Evolutionary conservation across 2,329 filamentous ascomycete species (phyloP).

Genomic region (Beauveria medogensis): DNA sequence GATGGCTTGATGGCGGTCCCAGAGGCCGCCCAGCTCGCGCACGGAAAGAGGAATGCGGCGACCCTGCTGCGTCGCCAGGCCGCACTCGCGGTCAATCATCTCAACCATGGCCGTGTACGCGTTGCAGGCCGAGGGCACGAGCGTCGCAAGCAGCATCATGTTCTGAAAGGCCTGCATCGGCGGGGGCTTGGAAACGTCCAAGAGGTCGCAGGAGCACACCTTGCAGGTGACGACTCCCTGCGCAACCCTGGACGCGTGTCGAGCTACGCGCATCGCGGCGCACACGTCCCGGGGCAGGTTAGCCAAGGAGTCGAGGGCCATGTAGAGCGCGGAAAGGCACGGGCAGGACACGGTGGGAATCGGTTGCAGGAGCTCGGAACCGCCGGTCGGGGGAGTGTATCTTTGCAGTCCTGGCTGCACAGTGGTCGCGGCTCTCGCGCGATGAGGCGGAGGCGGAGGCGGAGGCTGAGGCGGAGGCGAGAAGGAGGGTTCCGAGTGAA

Average conservation of each 20-base stretch:
- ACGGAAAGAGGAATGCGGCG: constrained; percentile 38
- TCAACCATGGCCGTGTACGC: constrained; percentile 47
- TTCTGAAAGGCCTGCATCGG: constrained; percentile 48
- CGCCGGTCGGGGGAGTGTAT: background rate
- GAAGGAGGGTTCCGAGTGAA: background rate
- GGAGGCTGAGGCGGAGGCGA: constrained; percentile 8
- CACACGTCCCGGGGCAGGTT: constrained; percentile 36
- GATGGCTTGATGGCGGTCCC: constrained; percentile 26
- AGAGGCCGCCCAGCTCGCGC: constrained; percentile 40
- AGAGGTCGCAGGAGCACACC: constrained; percentile 33
- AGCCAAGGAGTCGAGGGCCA: constrained; percentile 42
- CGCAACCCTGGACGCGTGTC: constrained; percentile 39
- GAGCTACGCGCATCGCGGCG: constrained; percentile 39
- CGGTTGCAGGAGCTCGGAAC: constrained; percentile 15
- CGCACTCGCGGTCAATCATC: constrained; percentile 45
- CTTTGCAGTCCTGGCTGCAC: background rate
- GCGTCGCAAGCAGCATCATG: constrained; percentile 49
- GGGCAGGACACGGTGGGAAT: constrained; percentile 31
- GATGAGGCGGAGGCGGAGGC: constrained; percentile 3
- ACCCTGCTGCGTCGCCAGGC: constrained; percentile 33
- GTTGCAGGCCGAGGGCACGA: constrained; percentile 50
- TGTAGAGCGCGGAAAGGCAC: constrained; percentile 42
- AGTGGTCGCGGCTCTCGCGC: background rate
- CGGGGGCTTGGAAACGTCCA: constrained; percentile 26
- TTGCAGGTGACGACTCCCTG: constrained; percentile 45